A percentile compares a stretch with the other conserved stretches of the same genome.
Evolutionary conservation across 1,139 yeast genomes (phyloP).

Genomic region (Suhomyces coccinellae): DNA sequence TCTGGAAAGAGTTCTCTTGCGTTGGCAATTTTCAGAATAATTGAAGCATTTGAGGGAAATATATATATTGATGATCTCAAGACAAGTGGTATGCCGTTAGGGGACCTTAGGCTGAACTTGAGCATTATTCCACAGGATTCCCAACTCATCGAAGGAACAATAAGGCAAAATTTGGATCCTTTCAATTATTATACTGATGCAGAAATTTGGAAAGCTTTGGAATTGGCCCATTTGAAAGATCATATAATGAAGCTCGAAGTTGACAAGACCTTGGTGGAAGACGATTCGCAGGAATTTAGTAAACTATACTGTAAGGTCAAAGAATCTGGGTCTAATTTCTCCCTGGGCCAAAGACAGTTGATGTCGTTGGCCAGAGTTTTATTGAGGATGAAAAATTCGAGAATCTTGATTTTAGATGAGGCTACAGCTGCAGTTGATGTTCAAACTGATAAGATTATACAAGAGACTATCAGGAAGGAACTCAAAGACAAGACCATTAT

Average conservation of each 20-base stretch:
- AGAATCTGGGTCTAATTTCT: slow-evolving; percentile 73
- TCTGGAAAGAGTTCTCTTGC: slow-evolving; percentile 96
- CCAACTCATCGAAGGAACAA: slow-evolving; percentile 62
- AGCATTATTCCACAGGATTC: slow-evolving; percentile 74
- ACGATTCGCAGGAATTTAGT: slow-evolving; percentile 21
- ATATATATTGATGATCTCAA: slow-evolving; percentile 53
- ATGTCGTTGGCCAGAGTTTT: slow-evolving; percentile 76
- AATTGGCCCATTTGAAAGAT: slow-evolving; percentile 52
- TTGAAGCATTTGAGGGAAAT: slow-evolving; percentile 63
- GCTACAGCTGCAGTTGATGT: slow-evolving; percentile 87
- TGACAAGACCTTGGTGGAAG: slow-evolving; percentile 18
- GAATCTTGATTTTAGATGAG: slow-evolving; percentile 71
- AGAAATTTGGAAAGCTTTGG: slow-evolving; percentile 55
- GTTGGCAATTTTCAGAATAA: slow-evolving; percentile 83
- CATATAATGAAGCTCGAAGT: slow-evolving; percentile 40
- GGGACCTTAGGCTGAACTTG: slow-evolving; percentile 53
- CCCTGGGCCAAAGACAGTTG: slow-evolving; percentile 78
- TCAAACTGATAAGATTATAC: slow-evolving; percentile 73
- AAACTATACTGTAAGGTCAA: slow-evolving; percentile 47
- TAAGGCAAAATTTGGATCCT: slow-evolving; percentile 64
- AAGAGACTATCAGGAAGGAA: slow-evolving; percentile 66
- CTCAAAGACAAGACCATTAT: slow-evolving; percentile 68
- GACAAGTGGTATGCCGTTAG: slow-evolving; percentile 46
- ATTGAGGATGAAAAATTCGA: slow-evolving; percentile 51
- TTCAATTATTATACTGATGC: slow-evolving; percentile 50